Evolutionary conservation across 345 rosid genomes (phyloP).

Genomic region (Boechera stricta): DNA sequence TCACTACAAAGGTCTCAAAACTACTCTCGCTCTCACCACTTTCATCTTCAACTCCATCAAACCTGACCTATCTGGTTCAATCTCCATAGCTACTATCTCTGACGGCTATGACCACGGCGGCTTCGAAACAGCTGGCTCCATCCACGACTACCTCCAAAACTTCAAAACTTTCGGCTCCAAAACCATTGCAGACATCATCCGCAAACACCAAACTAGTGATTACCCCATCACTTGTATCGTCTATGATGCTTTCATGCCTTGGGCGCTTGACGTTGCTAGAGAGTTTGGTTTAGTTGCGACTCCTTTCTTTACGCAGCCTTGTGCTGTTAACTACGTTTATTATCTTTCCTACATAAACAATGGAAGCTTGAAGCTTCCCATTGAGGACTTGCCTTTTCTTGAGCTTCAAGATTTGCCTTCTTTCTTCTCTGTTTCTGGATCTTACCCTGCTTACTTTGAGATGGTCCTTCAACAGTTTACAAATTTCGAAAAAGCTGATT

Average conservation of each 20-base stretch:
- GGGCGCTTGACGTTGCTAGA: conserved; percentile 72
- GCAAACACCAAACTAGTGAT: conserved; percentile 40
- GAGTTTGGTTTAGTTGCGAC: conserved; percentile 54
- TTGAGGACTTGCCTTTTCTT: conserved; percentile 50
- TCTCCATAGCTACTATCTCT: conserved; percentile 30
- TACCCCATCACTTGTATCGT: conserved; percentile 57
- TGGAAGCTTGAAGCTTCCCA: conserved; percentile 53
- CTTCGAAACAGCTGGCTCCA: neutral
- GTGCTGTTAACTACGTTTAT: conserved; percentile 65
- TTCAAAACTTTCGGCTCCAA: conserved; percentile 54
- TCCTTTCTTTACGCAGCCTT: conserved; percentile 67
- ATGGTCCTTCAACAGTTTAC: conserved; percentile 55
- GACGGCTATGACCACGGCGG: conserved; percentile 36
- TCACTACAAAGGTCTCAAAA: conserved; percentile 53
- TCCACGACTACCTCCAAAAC: conserved; percentile 47
- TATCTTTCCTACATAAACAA: conserved; percentile 45
- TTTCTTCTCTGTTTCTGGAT: conserved; percentile 49
- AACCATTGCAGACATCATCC: conserved; percentile 54
- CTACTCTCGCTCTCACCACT: conserved; percentile 48
- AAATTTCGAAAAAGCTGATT: conserved; percentile 55
- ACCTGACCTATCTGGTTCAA: conserved; percentile 30
- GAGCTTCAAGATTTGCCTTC: conserved; percentile 67
- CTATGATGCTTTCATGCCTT: conserved; percentile 66
- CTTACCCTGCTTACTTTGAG: conserved; percentile 61
- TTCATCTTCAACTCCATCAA: conserved; percentile 48